Evolutionary conservation across 345 rosid species (phyloP).

Genomic region (Crucihimalaya himalaica): DNA sequence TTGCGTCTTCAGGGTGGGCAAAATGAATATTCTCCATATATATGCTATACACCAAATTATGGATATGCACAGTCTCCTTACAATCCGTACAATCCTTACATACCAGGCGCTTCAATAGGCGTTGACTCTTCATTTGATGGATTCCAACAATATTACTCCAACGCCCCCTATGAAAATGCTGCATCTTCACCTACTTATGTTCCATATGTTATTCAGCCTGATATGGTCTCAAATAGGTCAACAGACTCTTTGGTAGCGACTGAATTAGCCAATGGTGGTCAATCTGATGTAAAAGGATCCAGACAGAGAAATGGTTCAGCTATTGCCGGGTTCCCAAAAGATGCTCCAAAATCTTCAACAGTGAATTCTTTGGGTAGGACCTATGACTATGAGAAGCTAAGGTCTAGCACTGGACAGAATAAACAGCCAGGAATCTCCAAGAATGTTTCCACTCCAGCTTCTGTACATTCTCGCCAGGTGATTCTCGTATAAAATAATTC

Average conservation of each 20-base stretch:
- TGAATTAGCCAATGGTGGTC: conserved; percentile 42
- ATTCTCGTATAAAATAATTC: neutral
- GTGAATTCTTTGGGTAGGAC: conserved; percentile 47
- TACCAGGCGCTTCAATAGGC: conserved; percentile 77
- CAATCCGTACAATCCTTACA: conserved; percentile 88
- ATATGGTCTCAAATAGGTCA: conserved; percentile 42
- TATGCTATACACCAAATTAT: conserved; percentile 79
- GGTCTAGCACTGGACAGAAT: conserved; percentile 50
- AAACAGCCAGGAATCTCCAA: conserved; percentile 47
- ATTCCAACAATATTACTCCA: conserved; percentile 68
- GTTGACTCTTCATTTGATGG: conserved; percentile 61
- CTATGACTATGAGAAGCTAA: conserved; percentile 49
- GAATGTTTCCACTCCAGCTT: conserved; percentile 41
- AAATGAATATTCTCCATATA: conserved; percentile 74
- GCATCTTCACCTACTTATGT: conserved; percentile 59
- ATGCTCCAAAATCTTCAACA: conserved; percentile 47
- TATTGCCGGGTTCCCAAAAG: conserved; percentile 47
- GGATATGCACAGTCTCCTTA: conserved; percentile 86
- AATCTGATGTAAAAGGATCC: conserved; percentile 52
- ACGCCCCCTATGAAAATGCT: conserved; percentile 60
- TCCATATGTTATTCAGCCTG: conserved; percentile 63
- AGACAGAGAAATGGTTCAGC: conserved; percentile 54
- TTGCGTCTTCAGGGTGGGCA: conserved; percentile 67
- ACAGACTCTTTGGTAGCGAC: conserved; percentile 51
- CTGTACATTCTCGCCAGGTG: conserved; percentile 49